These are phyloP conservation scores for Astragalus membranaceus DNA, from an alignment of 306 rosid genomes.

Conservation along the genomic window DNA sequence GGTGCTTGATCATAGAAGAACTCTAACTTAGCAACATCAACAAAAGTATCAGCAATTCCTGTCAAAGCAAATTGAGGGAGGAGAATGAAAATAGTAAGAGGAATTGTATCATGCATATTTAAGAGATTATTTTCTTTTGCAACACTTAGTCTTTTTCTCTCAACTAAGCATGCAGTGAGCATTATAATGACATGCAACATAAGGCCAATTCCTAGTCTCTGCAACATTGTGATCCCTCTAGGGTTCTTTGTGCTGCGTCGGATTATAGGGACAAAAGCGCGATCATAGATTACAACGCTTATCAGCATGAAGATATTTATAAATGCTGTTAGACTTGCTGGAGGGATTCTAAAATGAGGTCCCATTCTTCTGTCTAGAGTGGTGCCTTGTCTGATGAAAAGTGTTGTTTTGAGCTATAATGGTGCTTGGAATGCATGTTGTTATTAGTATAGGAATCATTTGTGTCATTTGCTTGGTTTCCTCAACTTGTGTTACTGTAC, in stretches of 20 bases:
- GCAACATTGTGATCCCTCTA: constrained; percentile 72
- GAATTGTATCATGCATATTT: constrained; percentile 26
- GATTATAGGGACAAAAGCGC: constrained; percentile 37
- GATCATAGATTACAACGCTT: constrained; percentile 51
- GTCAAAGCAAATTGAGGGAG: constrained; percentile 60
- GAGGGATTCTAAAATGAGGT: constrained; percentile 57
- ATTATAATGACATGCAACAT: constrained; percentile 43
- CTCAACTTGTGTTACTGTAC: constrained; percentile 73
- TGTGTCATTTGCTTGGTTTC: constrained; percentile 81
- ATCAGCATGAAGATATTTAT: constrained; percentile 57
- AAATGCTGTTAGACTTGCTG: constrained; percentile 53
- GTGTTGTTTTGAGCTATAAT: constrained; percentile 43
- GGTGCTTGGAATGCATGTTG: constrained; percentile 60
- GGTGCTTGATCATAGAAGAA: constrained; percentile 84
- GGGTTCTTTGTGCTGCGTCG: constrained; percentile 53
- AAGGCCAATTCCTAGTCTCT: constrained; percentile 69
- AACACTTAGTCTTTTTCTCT: constrained; percentile 46
- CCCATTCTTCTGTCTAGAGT: constrained; percentile 54
- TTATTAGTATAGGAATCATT: constrained; percentile 61
- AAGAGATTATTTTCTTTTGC: constrained; percentile 31
- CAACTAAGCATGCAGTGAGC: constrained; percentile 47
- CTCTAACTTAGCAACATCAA: constrained; percentile 72
- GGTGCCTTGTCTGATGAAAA: constrained; percentile 60
- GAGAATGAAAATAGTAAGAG: constrained; percentile 66
- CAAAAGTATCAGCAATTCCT: constrained; percentile 66